These are phyloP conservation scores for Termitomyces sp. DNA, from an alignment of 768 basidiomycete genomes.

Conservation along the genomic window DNA sequence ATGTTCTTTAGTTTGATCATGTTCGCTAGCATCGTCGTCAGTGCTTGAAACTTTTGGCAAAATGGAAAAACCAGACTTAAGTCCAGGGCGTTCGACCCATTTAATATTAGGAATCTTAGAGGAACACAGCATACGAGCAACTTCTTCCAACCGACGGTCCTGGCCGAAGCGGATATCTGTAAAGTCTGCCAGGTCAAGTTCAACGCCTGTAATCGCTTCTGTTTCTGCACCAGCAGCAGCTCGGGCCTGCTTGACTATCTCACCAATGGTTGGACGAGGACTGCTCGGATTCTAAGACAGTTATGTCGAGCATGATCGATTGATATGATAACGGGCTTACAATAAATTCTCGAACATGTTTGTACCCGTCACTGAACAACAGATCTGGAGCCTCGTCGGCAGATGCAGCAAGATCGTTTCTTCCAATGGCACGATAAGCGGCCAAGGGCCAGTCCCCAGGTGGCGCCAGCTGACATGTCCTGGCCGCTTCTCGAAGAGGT, in stretches of 20 bases:
- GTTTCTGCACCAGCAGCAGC: constrained; percentile 49
- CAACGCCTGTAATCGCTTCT: constrained; percentile 62
- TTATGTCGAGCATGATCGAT: constrained; percentile 5
- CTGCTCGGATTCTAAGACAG: constrained; percentile 41
- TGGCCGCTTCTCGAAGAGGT: constrained; percentile 80
- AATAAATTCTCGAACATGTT: constrained; percentile 50
- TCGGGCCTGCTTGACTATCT: constrained; percentile 47
- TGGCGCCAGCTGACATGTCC: constrained; percentile 78
- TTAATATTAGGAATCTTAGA: constrained; percentile 62
- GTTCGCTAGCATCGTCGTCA: constrained; percentile 51
- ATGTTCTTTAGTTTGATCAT: constrained; percentile 82
- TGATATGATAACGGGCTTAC: constrained; percentile 26
- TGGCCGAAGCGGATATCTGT: constrained; percentile 84
- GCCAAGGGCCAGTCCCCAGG: constrained; percentile 67
- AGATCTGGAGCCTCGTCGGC: constrained; percentile 43
- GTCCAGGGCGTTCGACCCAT: constrained; percentile 61
- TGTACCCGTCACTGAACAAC: constrained; percentile 49
- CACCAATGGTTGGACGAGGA: constrained; percentile 45
- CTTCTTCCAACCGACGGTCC: constrained; percentile 88
- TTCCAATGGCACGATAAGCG: constrained; percentile 64
- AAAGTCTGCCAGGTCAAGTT: constrained; percentile 67
- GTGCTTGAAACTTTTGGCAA: background rate
- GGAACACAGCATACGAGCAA: constrained; percentile 85
- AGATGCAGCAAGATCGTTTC: constrained; percentile 70
- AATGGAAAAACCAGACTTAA: constrained; percentile 44